Evolutionary conservation across 2,329 filamentous ascomycete genomes (phyloP), one percentile per base, ranked within the genome.

Genomic region (Daldinia sp.): DNA sequence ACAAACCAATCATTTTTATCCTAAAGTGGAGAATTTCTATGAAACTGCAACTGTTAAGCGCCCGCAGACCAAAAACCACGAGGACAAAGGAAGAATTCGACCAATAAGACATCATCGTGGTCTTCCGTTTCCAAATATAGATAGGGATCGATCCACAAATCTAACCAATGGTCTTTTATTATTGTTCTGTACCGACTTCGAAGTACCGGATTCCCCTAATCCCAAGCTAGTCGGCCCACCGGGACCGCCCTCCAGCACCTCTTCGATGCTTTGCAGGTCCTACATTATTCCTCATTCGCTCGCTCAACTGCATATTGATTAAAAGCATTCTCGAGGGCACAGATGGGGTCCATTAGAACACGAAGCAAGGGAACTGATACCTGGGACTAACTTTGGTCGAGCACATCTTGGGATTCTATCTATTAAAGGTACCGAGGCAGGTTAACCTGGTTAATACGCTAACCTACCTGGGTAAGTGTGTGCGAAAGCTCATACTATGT

Each of bases 61-160:
- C 64, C 64, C 57, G 52, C 50, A 52, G 55, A 52, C 19, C 41
- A 30, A 57, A 29, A 64, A 56, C 61, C 61, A 62, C 57, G 64
- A 64, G 61, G 55, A 35, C n/a, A 17, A 21, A 55, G 32, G 32
- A 49, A 47, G 27, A n/a, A 23, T 5, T 23, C 37, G 25, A 21
- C 64, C 64, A 64, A 67, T 64, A 15, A 64, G 3, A 37, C 6
- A 11, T 3, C 32, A 30, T 35, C 5, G 27, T 13, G 49, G 48
- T 58, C 56, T 52, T 52, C 43, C 43, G 43, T 30, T 52, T 53
- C 64, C 61, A 67, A 57, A 59, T 62, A 64, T 67, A 67, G 61
- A 62, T 49, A 11, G 13, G 17, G 47, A 13, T 15, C 54, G 53
- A 39, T 35, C 41, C n/a, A 11, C 9, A n/a, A 7, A 21, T 35